Base-by-base conservation (phyloP, 257 asterid species). In the Gardenia jasminoides region DNA sequence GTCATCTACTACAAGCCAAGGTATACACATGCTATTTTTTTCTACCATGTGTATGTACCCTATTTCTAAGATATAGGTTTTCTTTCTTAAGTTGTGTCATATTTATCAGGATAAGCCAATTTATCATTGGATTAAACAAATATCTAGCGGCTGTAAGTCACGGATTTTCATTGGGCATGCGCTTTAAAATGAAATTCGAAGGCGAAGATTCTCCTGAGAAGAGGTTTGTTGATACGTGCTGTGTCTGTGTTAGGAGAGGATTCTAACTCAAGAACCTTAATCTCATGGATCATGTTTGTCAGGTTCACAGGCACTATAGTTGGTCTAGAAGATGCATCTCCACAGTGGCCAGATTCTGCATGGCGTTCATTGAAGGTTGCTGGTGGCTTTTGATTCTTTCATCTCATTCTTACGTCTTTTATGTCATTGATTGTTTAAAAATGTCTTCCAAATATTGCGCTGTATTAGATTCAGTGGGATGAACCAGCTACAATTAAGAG, bases 171-270 rank as follows among this genome's bases (percentile, higher is more conserved):
- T 90, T 93, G 61, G 98, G 98, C 52, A 85, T 84, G 94, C 94
- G 98, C 66, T 93, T 93, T 86, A 90, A 83, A 81, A 93, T 93
- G 98, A 87, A 89, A 82, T 93, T 93, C 72, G 96, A 89, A 87
- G 96, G 92, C 78, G 97, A 90, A 88, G 98, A 93, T 80, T 86
- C 97, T 81, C 97, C 97, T 2, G 97, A 93, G 87, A 87, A 90
- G 86, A 90, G 93, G 93, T 88, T 72, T 47, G 0, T 17, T 58
- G 1, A 66, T 54, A 31, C 20, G 39, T 66, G 54, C 52, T 9
- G 39, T 10, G 62, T 76, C 69, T 59, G 50, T 46, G 12, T n/a
- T 54, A 67, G 67, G 47, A 58, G 62, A 31, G 48, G 69, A 39
- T 68, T 66, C 30, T 17, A 61, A 26, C 50, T 46, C 9, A 66